These are phyloP conservation scores for Ramalina intermedia DNA, from an alignment of 495 filamentous ascomycete genomes.

Conservation along the genomic window DNA sequence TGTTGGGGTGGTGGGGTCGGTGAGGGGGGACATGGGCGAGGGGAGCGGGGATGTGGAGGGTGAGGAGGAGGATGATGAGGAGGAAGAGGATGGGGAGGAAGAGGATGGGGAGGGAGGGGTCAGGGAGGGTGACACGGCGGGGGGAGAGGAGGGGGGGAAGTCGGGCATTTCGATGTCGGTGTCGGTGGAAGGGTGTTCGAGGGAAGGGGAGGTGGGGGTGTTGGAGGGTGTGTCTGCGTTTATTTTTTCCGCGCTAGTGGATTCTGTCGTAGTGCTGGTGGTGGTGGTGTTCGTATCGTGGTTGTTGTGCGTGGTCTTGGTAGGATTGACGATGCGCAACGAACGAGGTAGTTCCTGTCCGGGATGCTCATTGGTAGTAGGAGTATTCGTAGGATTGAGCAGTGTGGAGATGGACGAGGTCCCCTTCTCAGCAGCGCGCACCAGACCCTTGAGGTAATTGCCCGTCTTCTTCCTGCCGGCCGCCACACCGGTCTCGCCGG, in stretches of 20 bases:
- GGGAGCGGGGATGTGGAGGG: background rate
- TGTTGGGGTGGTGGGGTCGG: background rate
- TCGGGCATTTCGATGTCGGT: background rate
- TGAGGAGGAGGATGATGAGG: no score
- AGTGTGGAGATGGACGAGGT: slow-evolving; percentile 1
- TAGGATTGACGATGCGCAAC: no score
- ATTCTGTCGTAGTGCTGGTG: background rate
- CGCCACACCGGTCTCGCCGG: no score
- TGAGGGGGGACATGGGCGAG: background rate
- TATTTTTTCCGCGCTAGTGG: background rate
- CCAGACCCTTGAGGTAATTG: background rate
- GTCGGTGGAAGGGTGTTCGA: background rate
- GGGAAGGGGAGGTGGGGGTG: background rate
- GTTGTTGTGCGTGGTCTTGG: background rate
- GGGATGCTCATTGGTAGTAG: slow-evolving; percentile 1
- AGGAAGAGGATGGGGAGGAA: background rate
- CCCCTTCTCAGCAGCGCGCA: slow-evolving; percentile 2
- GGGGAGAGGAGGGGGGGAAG: background rate
- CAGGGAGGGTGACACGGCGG: no score
- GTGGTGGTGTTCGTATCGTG: background rate
- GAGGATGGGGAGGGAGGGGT: no score
- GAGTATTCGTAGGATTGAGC: background rate
- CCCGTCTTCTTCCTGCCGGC: background rate
- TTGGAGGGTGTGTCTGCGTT: background rate
- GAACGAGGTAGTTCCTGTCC: no score